Base-by-base conservation (phyloP, 352 stramenopile species). In the Phytophthora hibernalis region DNA sequence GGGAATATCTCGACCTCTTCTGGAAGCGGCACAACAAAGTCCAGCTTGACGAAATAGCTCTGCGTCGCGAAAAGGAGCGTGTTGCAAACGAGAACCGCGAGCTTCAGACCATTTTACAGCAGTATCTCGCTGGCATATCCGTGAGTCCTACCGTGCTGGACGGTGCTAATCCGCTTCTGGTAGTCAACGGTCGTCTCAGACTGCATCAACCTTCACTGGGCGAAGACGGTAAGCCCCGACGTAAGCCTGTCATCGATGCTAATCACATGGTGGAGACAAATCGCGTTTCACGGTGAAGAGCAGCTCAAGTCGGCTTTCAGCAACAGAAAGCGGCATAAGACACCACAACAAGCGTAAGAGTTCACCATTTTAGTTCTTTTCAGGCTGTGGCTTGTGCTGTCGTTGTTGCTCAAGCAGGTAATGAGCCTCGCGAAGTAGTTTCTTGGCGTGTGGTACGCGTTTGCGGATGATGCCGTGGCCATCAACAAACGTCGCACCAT, bases 21-120 rank as follows among this genome's bases (percentile, higher is more conserved):
- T 98, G 93, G 87, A 95, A 97, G 68, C 93, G 96, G 12, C 97
- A 97, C 80, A 99, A 99, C 82, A 98, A 97, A 68, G 94, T 95
- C 12, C 66, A 97, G 49, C 78, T 98, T 0, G 93, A 98, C 66
- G 92, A 97, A 38, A 54, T 98, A 28, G 91, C 87, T 16, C 89
- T 98, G 24, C 77, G 96, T 65, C 90, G 85, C 10, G 93, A 97
- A 65, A 91, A 95, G 47, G 81, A 88, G 48, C 77, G 85, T 7
- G 74, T 97, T 16, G 87, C 94, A 45, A 74, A 76, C 33, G 94
- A 98, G 67, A 98, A 98, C 76, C 67, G 80, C 15, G 84, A 98
- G 57, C 77, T 98, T 6, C 89, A 98, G 72, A 82, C 80, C 15
- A 92, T 98, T 37, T 65, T 98, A 16, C 92, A 97, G 72, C 87